Evolutionary conservation across 345 rosid genomes (phyloP), one percentile per base, ranked within the genome.

Genomic region (Eucalyptus cloeziana): DNA sequence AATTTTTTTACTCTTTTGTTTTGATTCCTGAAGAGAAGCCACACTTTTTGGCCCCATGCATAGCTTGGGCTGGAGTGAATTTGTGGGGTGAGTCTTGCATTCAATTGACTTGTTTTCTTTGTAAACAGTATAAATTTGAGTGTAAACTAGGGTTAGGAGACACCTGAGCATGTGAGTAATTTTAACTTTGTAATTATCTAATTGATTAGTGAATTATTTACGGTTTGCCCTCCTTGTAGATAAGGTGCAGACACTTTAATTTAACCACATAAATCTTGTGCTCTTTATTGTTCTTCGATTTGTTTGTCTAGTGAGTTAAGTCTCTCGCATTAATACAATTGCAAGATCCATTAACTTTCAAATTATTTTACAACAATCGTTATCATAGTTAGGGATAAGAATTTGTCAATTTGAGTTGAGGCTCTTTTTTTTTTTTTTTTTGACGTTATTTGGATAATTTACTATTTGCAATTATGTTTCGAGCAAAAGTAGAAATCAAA

Each of bases 211-310:
- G 80, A 17, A 33, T 69, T 69, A 31, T 33, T 13, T 69, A 40
- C 0, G 1, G 13, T 17, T 17, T 0, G 0, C 25, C 17, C 44
- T 8, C 11, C 21, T 17, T 8, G 7, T 69, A 19, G 6, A 69
- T 21, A 16, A 69, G 43, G 44, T 33, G 33, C 13, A 19, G 0
- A 17, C 44, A 69, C 13, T 31, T 19, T 1, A 0, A 69, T 17
- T 8, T 40, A 33, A 33, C 11, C 44, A 33, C 24, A 5, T 3
- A 69, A 33, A 33, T 69, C 13, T 4, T 33, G 24, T 69, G 24
- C 5, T 69, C 80, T 31, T 69, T 69, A 69, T 33, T 69, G 24
- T 69, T 33, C 43, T 9, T 69, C 5, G 2, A 31, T 31, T n/a
- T 69, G 17, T 69, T 69, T 33, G 24, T 33, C 11, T 16, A 33